Base-by-base conservation (phyloP, 2,329 filamentous ascomycete species). In the Eutypella sp. region DNA sequence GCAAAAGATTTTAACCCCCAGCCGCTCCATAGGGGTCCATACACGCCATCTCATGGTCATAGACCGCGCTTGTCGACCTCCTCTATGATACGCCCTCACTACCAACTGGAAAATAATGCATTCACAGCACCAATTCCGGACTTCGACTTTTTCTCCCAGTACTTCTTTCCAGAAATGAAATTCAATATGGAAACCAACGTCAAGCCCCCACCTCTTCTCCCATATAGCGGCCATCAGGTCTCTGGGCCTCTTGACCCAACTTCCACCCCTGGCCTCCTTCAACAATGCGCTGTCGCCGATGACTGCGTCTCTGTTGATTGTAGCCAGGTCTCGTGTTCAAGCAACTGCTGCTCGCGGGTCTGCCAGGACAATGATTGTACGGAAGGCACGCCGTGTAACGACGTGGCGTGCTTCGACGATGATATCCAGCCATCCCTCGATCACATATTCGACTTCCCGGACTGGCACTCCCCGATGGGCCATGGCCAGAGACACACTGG, bases 351-450 rank as follows among this genome's bases (percentile, higher is more conserved):
- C 13, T 56, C 55, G 15, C 48, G 50, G 16, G 43, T 55, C 13
- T 64, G 61, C 42, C 54, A 60, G 24, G 53, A 59, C n/a, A 59
- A 61, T 34, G 45, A 60, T 38, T 54, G 51, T n/a, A 55, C 47
- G 16, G 45, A 54, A 10, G 59, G 59, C 19, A 57, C 49, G 9
- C 56, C 56, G 2, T 64, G 60, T 39, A 49, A 63, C 33, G 54
- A 60, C 41, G 38, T 54, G 8, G 23, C 55, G 27, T 63, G 61
- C 41, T 44, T 61, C 18, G 53, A 60, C 4, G 44, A 38, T 19
- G 20, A 20, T n/a, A 31, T 19, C 15, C 44, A 39, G 9, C 49
- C 47, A 16, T n/a, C 48, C 10, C 25, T 44, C 27, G 49, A 49
- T 23, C 41, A 50, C 3, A 42, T 52, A 18, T 57, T 53, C 53